Base-by-base conservation (phyloP, 805 yeast genomes). In the Wickerhamiella bombiphila region DNA sequence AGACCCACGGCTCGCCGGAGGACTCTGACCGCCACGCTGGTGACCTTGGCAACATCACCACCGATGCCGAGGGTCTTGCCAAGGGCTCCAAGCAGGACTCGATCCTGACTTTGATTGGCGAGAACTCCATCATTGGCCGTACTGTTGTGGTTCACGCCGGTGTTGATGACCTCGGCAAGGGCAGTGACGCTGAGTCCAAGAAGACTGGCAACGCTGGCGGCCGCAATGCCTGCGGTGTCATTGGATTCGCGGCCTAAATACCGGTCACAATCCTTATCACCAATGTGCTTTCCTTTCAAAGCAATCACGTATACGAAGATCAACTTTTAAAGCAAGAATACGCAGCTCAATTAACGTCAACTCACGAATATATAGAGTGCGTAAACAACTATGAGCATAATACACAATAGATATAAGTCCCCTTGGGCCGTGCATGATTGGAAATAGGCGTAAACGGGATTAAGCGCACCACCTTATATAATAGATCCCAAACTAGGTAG, bases 211-310 rank as follows among this genome's bases (percentile, higher is more conserved):
- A 86, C 58, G 96, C 97, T 43, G 97, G 97, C 61, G 86, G 79
- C 51, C 85, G 97, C 76, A 81, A 91, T 52, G 97, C 97, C 47
- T 86, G 97, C 69, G 97, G 97, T 69, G 95, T 86, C 57, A 85
- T 86, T 68, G 96, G 96, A 48, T 53, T 77, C 46, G 50, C 82
- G 36, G 59, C 69, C 51, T 67, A 59, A 56, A 36, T 43, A 25
- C 13, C n/a, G n/a, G n/a, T n/a, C n/a, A n/a, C n/a, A n/a, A n/a
- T n/a, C n/a, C n/a, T n/a, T n/a, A n/a, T n/a, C 13, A 8, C 13
- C 13, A 22, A 13, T 8, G 26, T 22, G 26, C 11, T 13, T 22
- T 22, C 26, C 13, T 22, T 22, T 22, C 11, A 22, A 22, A 22
- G n/a, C n/a, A n/a, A n/a, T n/a, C n/a, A n/a, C n/a, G n/a, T n/a